Evolutionary conservation across 163 green algal species (phyloP), one percentile per base, ranked within the genome.

Genomic region (Prototheca cutis): DNA sequence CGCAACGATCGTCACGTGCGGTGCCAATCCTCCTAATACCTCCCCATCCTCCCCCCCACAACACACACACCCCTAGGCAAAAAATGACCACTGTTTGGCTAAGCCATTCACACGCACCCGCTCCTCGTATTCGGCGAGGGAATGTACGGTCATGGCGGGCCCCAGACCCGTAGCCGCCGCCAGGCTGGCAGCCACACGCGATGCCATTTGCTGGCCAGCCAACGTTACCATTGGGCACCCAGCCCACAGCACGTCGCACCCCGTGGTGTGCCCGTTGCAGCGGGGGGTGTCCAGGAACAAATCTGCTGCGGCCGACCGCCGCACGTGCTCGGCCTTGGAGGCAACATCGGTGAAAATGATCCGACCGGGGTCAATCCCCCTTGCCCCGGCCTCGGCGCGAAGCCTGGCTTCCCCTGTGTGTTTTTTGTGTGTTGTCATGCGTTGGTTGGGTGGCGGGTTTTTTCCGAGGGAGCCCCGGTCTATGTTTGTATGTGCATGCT

Each of bases 281-380:
- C 84, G 58, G 2, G 88, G 86, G 2, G 88, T 96, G 84, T 96
- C 88, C 40, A 96, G 67, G 70, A 94, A 94, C 23, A 95, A 76
- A 60, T 95, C 88, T 13, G 84, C 87, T 19, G 91, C 68, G 19
- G 76, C 77, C 59, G 60, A 79, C 40, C 62, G 80, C n/a, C 62
- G 55, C 53, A 95, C 88, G 78, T 95, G 87, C 28, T 86, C 21
- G n/a, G 82, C 71, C 78, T 93, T 94, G 53, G 70, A 60, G 10
- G 84, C 87, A 1, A 95, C 87, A 54, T 95, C 86, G 1, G 87
- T 93, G 78, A 95, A 95, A 40, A 95, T 81, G 67, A 95, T 83
- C 47, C 88, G 74, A 25, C 58, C 57, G 7, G 70, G 62, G 48
- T 80, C 71, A 3, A 94, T 40, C 33, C 87, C 87, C 0, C 59